phyloP scores from a whole-genome alignment of 768 basidiomycete genomes.

The Crepidotus variabilis region DNA sequence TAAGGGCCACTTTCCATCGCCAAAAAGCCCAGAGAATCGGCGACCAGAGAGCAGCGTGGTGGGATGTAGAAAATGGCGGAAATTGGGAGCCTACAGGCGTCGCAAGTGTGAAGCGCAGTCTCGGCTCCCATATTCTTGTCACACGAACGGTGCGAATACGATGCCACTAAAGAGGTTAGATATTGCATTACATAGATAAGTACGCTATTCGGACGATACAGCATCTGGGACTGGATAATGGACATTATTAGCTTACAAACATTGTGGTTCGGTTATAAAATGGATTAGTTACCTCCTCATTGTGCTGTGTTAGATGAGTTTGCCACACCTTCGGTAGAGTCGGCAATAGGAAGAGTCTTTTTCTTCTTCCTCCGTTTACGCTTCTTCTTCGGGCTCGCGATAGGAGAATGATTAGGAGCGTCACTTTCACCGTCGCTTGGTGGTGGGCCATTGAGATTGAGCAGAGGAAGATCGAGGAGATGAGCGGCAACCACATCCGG shows the following conservation, averaged over 20 bases:
- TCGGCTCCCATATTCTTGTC: not conserved
- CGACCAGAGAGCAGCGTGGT: not conserved
- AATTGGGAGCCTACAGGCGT: not conserved
- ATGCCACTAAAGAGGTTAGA: not conserved
- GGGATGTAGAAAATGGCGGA: slow-evolving; percentile 5
- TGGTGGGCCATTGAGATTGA: slow-evolving; percentile 55
- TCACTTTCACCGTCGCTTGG: slow-evolving; percentile 29
- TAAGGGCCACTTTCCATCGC: slow-evolving; percentile 17
- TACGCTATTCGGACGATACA: no score
- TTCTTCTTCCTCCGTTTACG: slow-evolving; percentile 52
- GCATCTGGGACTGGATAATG: no score
- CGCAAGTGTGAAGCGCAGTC: not conserved
- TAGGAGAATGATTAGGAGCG: slow-evolving; percentile 18
- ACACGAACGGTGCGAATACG: not conserved
- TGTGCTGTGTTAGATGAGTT: slow-evolving; percentile 14
- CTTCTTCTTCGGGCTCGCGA: slow-evolving; percentile 44
- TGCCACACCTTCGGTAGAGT: slow-evolving; percentile 9
- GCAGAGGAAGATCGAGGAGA: slow-evolving; percentile 36
- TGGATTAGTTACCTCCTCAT: not conserved
- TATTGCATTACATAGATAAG: no score
- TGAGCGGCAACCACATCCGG: not conserved
- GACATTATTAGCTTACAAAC: not conserved
- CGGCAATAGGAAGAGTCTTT: slow-evolving; percentile 29
- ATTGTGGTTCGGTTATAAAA: not conserved
- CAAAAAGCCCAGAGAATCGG: not conserved